Evolutionary conservation across 768 basidiomycete species (phyloP).

Genomic region (Calocera cornea): DNA sequence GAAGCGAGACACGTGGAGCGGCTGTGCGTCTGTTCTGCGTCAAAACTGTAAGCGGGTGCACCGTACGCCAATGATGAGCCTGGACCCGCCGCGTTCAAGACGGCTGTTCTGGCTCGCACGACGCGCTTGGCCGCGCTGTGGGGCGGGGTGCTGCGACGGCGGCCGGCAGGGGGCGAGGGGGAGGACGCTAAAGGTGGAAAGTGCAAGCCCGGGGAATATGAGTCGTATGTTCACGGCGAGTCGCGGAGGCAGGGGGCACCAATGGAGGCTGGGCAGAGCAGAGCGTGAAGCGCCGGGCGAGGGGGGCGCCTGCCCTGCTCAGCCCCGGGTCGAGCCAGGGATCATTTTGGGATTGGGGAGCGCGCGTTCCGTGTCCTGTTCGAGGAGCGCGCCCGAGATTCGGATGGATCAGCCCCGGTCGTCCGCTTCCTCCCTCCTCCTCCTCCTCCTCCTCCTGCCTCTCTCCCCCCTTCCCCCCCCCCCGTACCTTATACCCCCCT

Average conservation of each 20-base stretch:
- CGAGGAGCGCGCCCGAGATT: not conserved
- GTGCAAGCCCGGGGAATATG: no score
- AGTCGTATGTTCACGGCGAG: not conserved
- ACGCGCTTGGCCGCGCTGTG: no score
- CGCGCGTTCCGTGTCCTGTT: not conserved
- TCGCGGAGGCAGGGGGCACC: not conserved
- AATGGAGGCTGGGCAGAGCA: not conserved
- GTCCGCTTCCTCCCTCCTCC: not conserved
- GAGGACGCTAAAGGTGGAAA: not conserved
- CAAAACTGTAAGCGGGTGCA: not conserved
- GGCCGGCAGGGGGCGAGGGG: not conserved
- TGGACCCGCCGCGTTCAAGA: not conserved
- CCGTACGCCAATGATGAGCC: not conserved
- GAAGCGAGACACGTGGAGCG: constrained; percentile 6
- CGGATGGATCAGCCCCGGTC: not conserved
- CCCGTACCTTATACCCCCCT: not conserved
- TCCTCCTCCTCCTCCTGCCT: not conserved
- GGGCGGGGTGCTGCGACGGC: not conserved
- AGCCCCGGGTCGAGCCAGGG: not conserved
- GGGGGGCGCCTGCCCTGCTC: not conserved
- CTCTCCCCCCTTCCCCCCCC: not conserved
- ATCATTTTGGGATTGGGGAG: not conserved
- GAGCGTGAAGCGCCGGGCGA: not conserved
- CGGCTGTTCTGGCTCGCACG: not conserved
- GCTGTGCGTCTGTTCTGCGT: constrained; percentile 4